Evolutionary conservation across 2,329 filamentous ascomycete genomes (phyloP).

Genomic region (Ramularia endophylla): DNA sequence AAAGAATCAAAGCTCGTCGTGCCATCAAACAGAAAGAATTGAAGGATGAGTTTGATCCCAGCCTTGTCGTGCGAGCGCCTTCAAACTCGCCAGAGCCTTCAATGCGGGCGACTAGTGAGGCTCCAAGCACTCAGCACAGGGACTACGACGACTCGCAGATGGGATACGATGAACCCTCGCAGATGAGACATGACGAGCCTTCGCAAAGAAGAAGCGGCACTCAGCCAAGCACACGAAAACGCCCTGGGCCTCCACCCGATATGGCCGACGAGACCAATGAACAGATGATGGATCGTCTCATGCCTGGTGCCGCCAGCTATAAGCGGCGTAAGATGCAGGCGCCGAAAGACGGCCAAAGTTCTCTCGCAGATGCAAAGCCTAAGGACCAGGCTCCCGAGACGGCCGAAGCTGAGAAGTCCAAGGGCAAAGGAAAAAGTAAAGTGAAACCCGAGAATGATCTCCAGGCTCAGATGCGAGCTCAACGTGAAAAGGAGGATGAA

Average conservation of each 20-base stretch:
- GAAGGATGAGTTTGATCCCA: constrained; percentile 43
- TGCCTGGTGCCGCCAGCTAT: constrained; percentile 69
- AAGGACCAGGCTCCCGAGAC: constrained; percentile 16
- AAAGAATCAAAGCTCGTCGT: constrained; percentile 13
- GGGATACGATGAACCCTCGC: neutral
- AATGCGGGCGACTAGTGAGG: constrained; percentile 17
- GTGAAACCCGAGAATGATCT: constrained; percentile 60
- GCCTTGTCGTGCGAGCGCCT: constrained; percentile 21
- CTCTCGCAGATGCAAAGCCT: constrained; percentile 24
- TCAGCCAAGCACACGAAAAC: constrained; percentile 23
- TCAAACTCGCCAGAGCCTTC: constrained; percentile 18
- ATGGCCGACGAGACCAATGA: constrained; percentile 14
- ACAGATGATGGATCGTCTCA: constrained; percentile 64
- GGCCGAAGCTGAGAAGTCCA: constrained; percentile 29
- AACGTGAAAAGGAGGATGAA: constrained; percentile 48
- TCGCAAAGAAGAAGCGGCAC: constrained; percentile 7
- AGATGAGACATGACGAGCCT: constrained; percentile 17
- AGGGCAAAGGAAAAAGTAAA: constrained; percentile 39
- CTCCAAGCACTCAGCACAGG: constrained; percentile 9
- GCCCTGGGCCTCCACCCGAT: constrained; percentile 20
- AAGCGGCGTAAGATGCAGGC: constrained; percentile 69
- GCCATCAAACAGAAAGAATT: constrained; percentile 49
- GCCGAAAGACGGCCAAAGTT: constrained; percentile 33
- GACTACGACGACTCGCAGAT: neutral
- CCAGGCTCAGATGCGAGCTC: constrained; percentile 54